Evolutionary conservation across 2,329 filamentous ascomycete species (phyloP).

Genomic region (Alternaria conjuncta): DNA sequence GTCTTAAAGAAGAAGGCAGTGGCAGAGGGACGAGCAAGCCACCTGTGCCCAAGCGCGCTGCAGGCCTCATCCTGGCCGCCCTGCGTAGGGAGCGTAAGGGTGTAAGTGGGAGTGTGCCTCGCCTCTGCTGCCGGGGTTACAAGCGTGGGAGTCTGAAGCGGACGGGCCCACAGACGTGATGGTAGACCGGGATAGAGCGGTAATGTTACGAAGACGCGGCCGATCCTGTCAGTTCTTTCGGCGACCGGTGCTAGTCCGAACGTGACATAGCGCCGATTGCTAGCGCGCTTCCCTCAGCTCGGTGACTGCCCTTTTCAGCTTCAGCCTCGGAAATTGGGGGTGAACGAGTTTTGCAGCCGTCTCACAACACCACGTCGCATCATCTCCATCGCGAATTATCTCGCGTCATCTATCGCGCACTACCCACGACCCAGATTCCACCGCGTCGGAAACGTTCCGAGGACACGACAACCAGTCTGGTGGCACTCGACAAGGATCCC

Average conservation of each 20-base stretch:
- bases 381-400: conserved; percentile 8
- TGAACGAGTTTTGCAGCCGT: conserved; percentile 7
- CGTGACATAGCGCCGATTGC: not conserved
- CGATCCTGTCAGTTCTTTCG: not conserved
- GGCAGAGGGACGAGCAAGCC: conserved; percentile 23
- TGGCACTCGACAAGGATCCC: conserved; percentile 4
- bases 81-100: conserved; percentile 26
- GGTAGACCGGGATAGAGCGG: conserved; percentile 6
- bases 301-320: conserved; percentile 15
- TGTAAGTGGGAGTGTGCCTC: conserved; percentile 19
- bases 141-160: conserved; percentile 28
- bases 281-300: not conserved
- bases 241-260: not conserved
- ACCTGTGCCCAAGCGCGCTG: conserved; percentile 25
- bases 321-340: conserved; percentile 17
- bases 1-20: conserved; percentile 31
- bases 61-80: conserved; percentile 24
- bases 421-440: not conserved
- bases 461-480: not conserved
- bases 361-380: conserved; percentile 12
- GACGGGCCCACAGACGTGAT: conserved; percentile 19
- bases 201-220: conserved; percentile 8
- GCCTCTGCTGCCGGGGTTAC: conserved; percentile 17
- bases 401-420: not conserved
- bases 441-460: conserved; percentile 4